Conservation (phyloP, 148 eudicot genomes). For the Polygonum aviculare region DNA sequence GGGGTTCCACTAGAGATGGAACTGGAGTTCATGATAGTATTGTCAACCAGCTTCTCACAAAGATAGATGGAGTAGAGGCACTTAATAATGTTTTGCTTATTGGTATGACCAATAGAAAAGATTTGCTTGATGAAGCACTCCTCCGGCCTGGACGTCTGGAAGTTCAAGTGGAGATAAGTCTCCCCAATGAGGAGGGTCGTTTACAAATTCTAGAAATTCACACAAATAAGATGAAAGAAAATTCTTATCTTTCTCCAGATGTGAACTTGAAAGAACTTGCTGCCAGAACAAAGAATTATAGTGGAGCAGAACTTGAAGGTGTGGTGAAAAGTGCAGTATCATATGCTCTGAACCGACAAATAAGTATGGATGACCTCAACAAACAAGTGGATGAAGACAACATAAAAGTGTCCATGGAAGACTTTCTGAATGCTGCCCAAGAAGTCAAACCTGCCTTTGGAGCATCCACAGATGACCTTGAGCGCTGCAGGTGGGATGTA, state of each 20-base stretch:
- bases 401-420: slow-evolving; percentile 91
- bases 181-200: slow-evolving; percentile 95
- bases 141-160: slow-evolving; percentile 98
- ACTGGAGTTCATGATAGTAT: slow-evolving; percentile 99
- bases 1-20: slow-evolving; percentile 99
- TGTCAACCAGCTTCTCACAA: slow-evolving; percentile 93
- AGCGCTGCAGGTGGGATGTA: slow-evolving; percentile 72
- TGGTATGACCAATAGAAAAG: slow-evolving; percentile 99
- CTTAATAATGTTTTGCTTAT: slow-evolving; percentile 92
- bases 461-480: slow-evolving; percentile 94
- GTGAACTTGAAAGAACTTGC: slow-evolving; percentile 79
- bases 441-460: slow-evolving; percentile 97
- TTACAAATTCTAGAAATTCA: slow-evolving; percentile 93
- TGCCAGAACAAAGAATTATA: slow-evolving; percentile 90
- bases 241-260: slow-evolving; percentile 85
- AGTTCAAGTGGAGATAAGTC: slow-evolving; percentile 99
- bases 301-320: slow-evolving; percentile 99
- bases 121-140: slow-evolving; percentile 98
- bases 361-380: slow-evolving; percentile 88
- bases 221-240: slow-evolving; percentile 95
- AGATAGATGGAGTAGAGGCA: slow-evolving; percentile 99
- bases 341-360: slow-evolving; percentile 77
- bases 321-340: slow-evolving; percentile 98
- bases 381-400: slow-evolving; percentile 89
- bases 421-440: slow-evolving; percentile 66